A percentile compares a stretch with the other conserved stretches of the same genome.
Evolutionary conservation across 2,329 filamentous ascomycete genomes (phyloP).

Genomic region (Orbilia ellipsospora): DNA sequence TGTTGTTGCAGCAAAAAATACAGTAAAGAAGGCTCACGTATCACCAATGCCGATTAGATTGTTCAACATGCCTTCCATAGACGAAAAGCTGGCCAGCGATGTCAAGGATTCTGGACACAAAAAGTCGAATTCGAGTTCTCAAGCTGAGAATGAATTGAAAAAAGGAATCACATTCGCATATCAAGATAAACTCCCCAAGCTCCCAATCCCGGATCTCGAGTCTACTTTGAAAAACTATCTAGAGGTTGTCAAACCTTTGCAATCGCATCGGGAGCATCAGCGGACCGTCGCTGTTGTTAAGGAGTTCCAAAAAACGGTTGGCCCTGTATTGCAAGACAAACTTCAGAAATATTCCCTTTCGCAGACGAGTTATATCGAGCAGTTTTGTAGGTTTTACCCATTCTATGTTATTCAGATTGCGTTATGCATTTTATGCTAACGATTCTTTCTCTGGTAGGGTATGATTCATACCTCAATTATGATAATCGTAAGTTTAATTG

Average conservation of each 20-base stretch:
- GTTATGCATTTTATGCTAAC: not conserved
- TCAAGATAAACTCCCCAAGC: slow-evolving; percentile 87
- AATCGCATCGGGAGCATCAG: slow-evolving; percentile 80
- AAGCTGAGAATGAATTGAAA: slow-evolving; percentile 24
- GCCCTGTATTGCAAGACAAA: slow-evolving; percentile 85
- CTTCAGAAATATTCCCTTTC: slow-evolving; percentile 89
- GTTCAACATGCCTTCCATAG: slow-evolving; percentile 52
- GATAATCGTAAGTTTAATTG: slow-evolving; percentile 74
- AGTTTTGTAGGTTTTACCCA: slow-evolving; percentile 80
- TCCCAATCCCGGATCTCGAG: slow-evolving; percentile 91
- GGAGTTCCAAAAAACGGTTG: slow-evolving; percentile 84
- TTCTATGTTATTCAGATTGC: not conserved
- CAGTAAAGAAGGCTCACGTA: slow-evolving; percentile 43
- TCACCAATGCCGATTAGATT: slow-evolving; percentile 54
- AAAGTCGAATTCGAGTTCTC: slow-evolving; percentile 5
- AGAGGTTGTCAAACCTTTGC: slow-evolving; percentile 80
- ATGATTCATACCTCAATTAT: slow-evolving; percentile 97
- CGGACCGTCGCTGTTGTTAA: slow-evolving; percentile 83
- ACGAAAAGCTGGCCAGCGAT: slow-evolving; percentile 51
- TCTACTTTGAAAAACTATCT: slow-evolving; percentile 82
- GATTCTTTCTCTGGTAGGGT: slow-evolving; percentile 72
- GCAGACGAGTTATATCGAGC: slow-evolving; percentile 96
- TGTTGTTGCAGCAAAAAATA: slow-evolving; percentile 24
- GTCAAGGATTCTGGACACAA: slow-evolving; percentile 28
- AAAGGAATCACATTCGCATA: slow-evolving; percentile 83